Evolutionary conservation across 2,329 filamentous ascomycete species (phyloP), one percentile per base, ranked within the genome.

Genomic region (Aureobasidium sp.): DNA sequence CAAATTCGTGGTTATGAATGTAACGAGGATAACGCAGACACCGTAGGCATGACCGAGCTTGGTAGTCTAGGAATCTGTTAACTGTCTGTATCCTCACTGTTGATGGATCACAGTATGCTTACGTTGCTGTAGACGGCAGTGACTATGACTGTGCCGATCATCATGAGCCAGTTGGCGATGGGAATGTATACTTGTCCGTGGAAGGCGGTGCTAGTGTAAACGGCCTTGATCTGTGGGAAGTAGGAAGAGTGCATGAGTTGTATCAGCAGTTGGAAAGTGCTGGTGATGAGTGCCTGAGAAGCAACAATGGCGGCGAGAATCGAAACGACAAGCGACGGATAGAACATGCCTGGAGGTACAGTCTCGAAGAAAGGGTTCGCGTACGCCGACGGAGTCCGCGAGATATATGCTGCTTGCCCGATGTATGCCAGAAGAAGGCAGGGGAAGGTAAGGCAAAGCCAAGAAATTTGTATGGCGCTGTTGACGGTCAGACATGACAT

Each of bases 161-260:
- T 87, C 65, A 92, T 78, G 1, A 91, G 75, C 87, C 88, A 91
- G 69, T 92, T 92, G 3, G 85, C 84, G 13, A 89, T 75, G 0
- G 89, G 89, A 17, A 93, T 84, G 68, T 91, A 92, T 0, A 92
- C 78, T 69, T 93, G 89, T 2, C 87, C 87, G 67, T 91, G 85
- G 66, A 90, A 89, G 2, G 75, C 80, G 39, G 80, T 82, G 6
- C 86, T 89, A 0, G 88, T 91, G 69, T 91, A 88, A 1, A 88
- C 80, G 4, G 88, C 80, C 67, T 87, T 85, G 70, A 92, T 85
- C 65, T 90, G 88, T 0, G 89, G 89, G 65, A 90, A 90, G 71
- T 91, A 92, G 0, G 79, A 83, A 5, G 85, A 74, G 63, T 85
- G 87, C 85, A 91, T 90, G 64, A 90, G 81, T 73, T 90, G 87